Evolutionary conservation across 2,329 filamentous ascomycete species (phyloP).

Genomic region (Thielaviopsis cerberus): DNA sequence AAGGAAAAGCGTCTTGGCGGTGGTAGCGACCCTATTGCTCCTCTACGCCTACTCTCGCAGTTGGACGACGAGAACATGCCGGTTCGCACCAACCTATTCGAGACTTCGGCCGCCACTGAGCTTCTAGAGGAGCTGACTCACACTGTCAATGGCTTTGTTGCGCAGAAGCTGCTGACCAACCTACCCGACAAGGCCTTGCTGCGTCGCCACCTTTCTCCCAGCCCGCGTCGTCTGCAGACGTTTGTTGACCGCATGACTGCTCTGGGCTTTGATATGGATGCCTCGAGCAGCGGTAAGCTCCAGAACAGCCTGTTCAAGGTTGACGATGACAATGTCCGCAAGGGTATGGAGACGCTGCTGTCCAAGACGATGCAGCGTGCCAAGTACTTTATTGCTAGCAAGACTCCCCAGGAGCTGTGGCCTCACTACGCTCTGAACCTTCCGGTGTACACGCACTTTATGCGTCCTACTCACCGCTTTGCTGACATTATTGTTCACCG

Average conservation of each 20-base stretch:
- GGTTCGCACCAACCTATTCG: constrained; percentile 89
- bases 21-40: constrained; percentile 59
- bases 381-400: constrained; percentile 81
- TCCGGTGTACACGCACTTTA: constrained; percentile 92
- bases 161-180: constrained; percentile 59
- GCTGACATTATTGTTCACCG: constrained; percentile 90
- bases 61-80: constrained; percentile 96
- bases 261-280: constrained; percentile 77
- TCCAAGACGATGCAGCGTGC: constrained; percentile 91
- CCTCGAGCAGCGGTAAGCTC: constrained; percentile 69
- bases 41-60: constrained; percentile 77
- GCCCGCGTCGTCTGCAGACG: constrained; percentile 69
- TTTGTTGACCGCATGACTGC: constrained; percentile 87
- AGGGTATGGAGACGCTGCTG: constrained; percentile 92
- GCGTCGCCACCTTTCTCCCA: constrained; percentile 69
- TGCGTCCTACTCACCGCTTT: constrained; percentile 83
- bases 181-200: constrained; percentile 86
- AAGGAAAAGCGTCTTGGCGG: constrained; percentile 71
- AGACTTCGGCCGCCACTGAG: constrained; percentile 74
- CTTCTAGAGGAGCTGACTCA: constrained; percentile 88
- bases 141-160: constrained; percentile 79
- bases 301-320: constrained; percentile 93
- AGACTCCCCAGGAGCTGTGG: constrained; percentile 57
- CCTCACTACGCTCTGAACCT: constrained; percentile 85
- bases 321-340: constrained; percentile 71